Base-by-base conservation (phyloP, 176 grass and related monocot genomes). In the Elymus sibiricus region DNA sequence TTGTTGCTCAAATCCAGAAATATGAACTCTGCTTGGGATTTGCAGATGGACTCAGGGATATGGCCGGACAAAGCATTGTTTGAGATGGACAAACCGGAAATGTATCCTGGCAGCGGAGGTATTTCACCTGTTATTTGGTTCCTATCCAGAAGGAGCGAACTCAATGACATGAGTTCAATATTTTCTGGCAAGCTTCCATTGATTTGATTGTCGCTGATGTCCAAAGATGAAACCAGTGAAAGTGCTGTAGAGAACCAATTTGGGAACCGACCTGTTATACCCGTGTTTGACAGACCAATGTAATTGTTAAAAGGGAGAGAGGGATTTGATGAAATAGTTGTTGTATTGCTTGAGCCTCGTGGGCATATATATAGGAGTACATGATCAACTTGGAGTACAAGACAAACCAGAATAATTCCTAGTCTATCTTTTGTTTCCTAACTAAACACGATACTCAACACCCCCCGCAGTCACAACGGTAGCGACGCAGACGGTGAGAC, bases 181-280 rank as follows among this genome's bases (percentile, higher is more conserved):
- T 55, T 44, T 40, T 39, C 7, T 22, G 89, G 85, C 49, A 91
- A 49, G 72, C 13, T 19, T 51, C 70, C 70, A 3, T 11, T 26
- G 10, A 73, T 73, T 25, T 40, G 21, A 34, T 91, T 91, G 9
- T 80, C 9, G 2, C 80, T 87, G 0, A 86, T n/a, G 10, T 85
- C 40, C 68, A 93, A 61, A 66, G 9, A 10, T 4, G 0, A 0
- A n/a, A 4, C 7, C 0, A 42, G 38, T 43, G 38, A 64, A 8
- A 81, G 40, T 6, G 56, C 2, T 9, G 32, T 29, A 3, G 39
- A 84, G 15, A 92, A 87, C 87, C 84, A 92, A 16, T 47, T 0
- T 15, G 91, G 87, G 25, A 92, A 1, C 0, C 1, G 11, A 6
- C 56, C 91, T 0, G 44, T 28, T 67, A 92, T 87, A 6, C 58